A percentile compares a stretch with the other conserved stretches of the same genome.
Evolutionary conservation across 2,329 filamentous ascomycete species (phyloP).

Genomic region (Fusarium globosum): DNA sequence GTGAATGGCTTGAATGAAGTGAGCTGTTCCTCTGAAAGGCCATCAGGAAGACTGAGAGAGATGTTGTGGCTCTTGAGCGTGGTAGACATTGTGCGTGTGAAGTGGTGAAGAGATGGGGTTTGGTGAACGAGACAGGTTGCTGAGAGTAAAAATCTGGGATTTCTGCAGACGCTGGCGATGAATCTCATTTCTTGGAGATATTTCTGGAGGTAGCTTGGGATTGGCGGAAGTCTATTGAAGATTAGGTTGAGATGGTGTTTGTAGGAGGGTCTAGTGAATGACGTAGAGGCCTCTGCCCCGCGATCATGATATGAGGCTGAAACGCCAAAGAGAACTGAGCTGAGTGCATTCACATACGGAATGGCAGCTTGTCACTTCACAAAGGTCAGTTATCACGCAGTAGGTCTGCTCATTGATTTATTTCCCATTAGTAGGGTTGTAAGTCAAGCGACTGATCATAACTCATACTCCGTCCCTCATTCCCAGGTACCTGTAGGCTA

Average conservation of each 20-base stretch:
- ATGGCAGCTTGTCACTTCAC: neutral
- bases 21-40: constrained; percentile 58
- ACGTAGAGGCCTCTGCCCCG: constrained; percentile 17
- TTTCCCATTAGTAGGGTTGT: neutral
- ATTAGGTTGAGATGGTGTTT: neutral
- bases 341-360: neutral
- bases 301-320: neutral
- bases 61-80: constrained; percentile 47
- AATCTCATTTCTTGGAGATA: constrained; percentile 26
- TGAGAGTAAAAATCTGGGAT: neutral
- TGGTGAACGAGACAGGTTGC: constrained; percentile 3
- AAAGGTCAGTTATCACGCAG: neutral
- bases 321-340: neutral
- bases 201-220: neutral
- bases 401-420: neutral
- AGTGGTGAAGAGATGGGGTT: neutral
- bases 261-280: neutral
- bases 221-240: neutral
- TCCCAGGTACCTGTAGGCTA: neutral
- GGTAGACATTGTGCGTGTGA: constrained; percentile 37
- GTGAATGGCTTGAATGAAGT: constrained; percentile 62
- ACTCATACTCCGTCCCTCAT: neutral
- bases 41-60: constrained; percentile 57
- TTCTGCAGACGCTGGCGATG: neutral
- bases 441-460: neutral